Evolutionary conservation across 2,329 filamentous ascomycete species (phyloP).

Genomic region (Pseudocercospora crystallina): DNA sequence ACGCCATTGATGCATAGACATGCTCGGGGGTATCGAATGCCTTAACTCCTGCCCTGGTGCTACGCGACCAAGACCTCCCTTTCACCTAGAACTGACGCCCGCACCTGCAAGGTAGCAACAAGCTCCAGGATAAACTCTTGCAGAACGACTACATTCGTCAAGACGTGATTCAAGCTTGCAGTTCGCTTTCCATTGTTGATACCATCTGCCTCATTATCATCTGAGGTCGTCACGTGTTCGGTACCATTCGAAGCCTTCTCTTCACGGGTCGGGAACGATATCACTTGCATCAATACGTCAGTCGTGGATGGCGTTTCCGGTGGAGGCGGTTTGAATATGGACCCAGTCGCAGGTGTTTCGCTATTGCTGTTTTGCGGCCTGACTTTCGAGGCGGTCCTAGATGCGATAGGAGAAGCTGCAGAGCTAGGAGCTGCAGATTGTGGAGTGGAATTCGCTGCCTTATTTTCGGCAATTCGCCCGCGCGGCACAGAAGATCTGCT

Average conservation of each 20-base stretch:
- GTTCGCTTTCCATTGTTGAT: slow-evolving; percentile 30
- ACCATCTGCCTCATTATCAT: slow-evolving; percentile 18
- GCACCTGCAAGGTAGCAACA: slow-evolving; percentile 48
- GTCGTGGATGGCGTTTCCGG: slow-evolving; percentile 37
- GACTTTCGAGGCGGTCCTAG: slow-evolving; percentile 15
- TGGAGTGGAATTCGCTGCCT: slow-evolving; percentile 19
- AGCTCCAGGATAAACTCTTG: slow-evolving; percentile 53
- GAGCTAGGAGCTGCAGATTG: slow-evolving; percentile 10
- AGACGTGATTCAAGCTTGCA: slow-evolving; percentile 49
- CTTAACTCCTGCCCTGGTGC: no score
- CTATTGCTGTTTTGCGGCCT: slow-evolving; percentile 2
- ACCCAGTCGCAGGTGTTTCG: slow-evolving; percentile 6
- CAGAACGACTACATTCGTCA: slow-evolving; percentile 52
- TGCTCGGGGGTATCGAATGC: no score
- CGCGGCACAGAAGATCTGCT: slow-evolving; percentile 24
- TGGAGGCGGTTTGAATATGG: slow-evolving; percentile 36
- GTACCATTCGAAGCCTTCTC: not conserved
- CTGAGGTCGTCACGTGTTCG: not conserved
- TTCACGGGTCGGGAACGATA: slow-evolving; percentile 22
- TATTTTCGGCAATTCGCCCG: slow-evolving; percentile 12
- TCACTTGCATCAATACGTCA: slow-evolving; percentile 35
- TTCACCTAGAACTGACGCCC: slow-evolving; percentile 47
- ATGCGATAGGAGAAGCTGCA: slow-evolving; percentile 8
- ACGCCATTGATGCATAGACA: no score
- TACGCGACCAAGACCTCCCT: slow-evolving; percentile 37